These are phyloP conservation scores for Medicago lupulina DNA, from an alignment of 306 rosid species.

Conservation along the genomic window DNA sequence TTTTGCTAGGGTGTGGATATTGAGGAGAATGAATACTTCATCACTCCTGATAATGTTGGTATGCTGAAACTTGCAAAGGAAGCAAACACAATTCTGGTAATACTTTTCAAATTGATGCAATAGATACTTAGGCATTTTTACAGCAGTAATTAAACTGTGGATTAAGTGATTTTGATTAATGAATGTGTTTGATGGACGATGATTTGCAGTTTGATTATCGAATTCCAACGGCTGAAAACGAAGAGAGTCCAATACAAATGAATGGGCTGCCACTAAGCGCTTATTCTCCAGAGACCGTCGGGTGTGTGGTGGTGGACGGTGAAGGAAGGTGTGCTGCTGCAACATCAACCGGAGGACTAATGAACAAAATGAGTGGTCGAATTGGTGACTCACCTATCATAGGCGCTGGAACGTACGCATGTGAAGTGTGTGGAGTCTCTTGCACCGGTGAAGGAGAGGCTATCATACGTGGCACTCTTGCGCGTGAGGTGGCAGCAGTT, in stretches of 20 bases:
- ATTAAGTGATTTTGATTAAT: not conserved
- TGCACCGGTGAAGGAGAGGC: constrained; percentile 98
- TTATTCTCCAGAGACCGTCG: constrained; percentile 94
- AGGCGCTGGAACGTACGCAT: constrained; percentile 92
- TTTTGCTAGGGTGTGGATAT: constrained; percentile 71
- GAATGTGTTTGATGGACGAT: not conserved
- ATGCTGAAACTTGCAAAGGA: constrained; percentile 91
- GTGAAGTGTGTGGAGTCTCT: constrained; percentile 82
- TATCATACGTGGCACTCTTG: constrained; percentile 86
- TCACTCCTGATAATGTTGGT: constrained; percentile 81
- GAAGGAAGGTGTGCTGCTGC: constrained; percentile 82
- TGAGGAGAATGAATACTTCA: constrained; percentile 77
- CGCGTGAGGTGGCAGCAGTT: constrained; percentile 91
- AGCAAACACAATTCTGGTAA: constrained; percentile 86
- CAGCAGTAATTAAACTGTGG: not conserved
- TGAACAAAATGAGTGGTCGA: constrained; percentile 83
- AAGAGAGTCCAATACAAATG: constrained; percentile 65
- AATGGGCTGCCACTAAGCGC: constrained; percentile 85
- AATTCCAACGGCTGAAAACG: constrained; percentile 60
- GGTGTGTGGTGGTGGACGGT: constrained; percentile 89
- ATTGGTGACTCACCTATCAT: constrained; percentile 91
- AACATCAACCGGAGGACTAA: constrained; percentile 89
- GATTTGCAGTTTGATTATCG: constrained; percentile 77
- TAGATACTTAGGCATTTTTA: not conserved
- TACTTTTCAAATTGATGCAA: not conserved